Percentiles rank a stretch among this genome's conserved stretches.
Evolutionary conservation across 345 rosid species (phyloP).

Genomic region (Geranium brycei): DNA sequence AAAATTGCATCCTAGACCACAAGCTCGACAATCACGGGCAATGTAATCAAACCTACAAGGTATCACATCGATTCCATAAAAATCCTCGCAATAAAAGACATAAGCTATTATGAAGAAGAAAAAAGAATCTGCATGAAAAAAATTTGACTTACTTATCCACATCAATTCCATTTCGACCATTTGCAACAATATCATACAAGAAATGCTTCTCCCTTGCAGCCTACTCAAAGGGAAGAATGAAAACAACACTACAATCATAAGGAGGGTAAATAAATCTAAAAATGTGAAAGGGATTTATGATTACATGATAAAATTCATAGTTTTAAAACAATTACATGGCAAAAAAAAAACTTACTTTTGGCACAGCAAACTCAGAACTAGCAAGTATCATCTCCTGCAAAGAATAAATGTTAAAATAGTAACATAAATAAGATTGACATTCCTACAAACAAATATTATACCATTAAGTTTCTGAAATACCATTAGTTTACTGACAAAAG

Average conservation of each 20-base stretch:
- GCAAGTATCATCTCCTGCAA: constrained; percentile 85
- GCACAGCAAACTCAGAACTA: constrained; percentile 44
- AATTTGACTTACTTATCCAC: constrained; percentile 62
- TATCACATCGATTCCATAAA: constrained; percentile 3
- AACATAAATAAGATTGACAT: neutral
- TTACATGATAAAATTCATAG: neutral
- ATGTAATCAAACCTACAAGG: constrained; percentile 80
- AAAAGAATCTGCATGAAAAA: constrained; percentile 1
- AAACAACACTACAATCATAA: neutral
- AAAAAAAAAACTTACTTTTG: constrained; percentile 31
- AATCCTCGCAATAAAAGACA: neutral
- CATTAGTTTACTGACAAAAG: neutral
- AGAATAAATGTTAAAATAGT: constrained; percentile 2
- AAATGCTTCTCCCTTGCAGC: constrained; percentile 48
- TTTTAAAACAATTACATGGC: neutral
- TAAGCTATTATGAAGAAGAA: constrained; percentile 5
- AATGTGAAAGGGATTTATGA: too few species aligned
- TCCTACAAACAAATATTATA: neutral
- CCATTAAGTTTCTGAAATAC: neutral
- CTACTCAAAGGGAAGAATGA: constrained; percentile 20
- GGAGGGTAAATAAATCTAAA: neutral
- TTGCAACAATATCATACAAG: constrained; percentile 93
- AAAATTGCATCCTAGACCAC: constrained; percentile 78
- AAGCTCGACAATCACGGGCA: constrained; percentile 84
- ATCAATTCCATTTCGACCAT: constrained; percentile 93